Conservation (phyloP, 2,329 filamentous ascomycete species). For the Daldinia sp. region DNA sequence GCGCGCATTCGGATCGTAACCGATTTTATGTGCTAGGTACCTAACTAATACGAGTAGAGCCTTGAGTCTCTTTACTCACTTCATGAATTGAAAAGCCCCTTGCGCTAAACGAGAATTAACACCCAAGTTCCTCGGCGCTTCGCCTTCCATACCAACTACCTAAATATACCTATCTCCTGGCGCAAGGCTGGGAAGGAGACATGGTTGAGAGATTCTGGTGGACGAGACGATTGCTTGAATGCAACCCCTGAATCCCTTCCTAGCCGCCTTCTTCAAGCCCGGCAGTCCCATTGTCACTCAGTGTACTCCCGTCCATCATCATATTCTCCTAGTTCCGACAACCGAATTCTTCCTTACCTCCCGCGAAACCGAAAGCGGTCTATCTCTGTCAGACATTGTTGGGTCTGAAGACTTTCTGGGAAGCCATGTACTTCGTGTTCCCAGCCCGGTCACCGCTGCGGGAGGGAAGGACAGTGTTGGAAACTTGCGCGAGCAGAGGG, state of each 20-base stretch:
- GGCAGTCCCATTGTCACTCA: conserved; percentile 86
- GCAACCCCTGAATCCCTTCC: conserved; percentile 98
- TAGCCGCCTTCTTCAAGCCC: conserved; percentile 94
- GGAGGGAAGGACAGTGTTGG: conserved; percentile 69
- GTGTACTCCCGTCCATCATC: conserved; percentile 90
- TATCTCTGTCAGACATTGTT: conserved; percentile 81
- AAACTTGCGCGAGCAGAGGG: conserved; percentile 85
- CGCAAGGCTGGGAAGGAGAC: conserved; percentile 41
- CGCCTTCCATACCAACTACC: conserved; percentile 11
- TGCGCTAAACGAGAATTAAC: not conserved
- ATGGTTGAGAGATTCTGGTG: conserved; percentile 42
- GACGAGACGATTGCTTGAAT: conserved; percentile 72
- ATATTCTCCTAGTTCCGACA: conserved; percentile 92
- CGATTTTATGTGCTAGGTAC: not conserved
- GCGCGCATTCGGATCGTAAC: not conserved
- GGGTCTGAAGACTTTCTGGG: conserved; percentile 93
- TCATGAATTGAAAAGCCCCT: conserved; percentile 18
- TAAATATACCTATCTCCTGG: conserved; percentile 25
- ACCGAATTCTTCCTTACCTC: conserved; percentile 91
- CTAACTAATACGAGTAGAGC: not conserved
- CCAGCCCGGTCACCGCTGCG: conserved; percentile 62
- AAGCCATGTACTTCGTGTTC: conserved; percentile 94
- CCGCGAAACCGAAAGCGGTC: conserved; percentile 87
- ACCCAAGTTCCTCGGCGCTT: conserved; percentile 11
- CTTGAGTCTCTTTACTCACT: conserved; percentile 4